Conservation (phyloP, 129 eudicot genomes). For the Flaveria trinervia region DNA sequence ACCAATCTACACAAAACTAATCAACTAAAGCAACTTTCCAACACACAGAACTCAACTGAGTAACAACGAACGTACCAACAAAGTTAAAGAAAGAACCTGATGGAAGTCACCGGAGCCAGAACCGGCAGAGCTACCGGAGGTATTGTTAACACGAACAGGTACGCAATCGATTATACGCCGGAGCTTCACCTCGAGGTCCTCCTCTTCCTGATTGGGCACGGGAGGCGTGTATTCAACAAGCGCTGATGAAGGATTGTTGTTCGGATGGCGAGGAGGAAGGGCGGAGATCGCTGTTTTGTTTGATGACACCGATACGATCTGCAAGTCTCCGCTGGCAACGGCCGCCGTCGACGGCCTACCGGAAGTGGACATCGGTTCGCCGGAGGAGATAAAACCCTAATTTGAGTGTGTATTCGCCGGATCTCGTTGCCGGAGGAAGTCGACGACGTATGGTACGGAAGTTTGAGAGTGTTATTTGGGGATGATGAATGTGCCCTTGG, state of each 20-base stretch:
- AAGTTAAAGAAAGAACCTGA: conserved; percentile 76
- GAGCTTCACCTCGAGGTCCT: conserved; percentile 85
- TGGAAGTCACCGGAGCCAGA: conserved; percentile 99
- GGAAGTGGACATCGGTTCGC: conserved; percentile 39
- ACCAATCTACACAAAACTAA: neutral
- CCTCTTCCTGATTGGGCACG: conserved; percentile 63
- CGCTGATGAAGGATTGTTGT: conserved; percentile 54
- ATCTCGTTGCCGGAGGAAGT: conserved; percentile 5
- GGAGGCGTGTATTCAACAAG: conserved; percentile 80
- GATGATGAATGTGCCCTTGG: conserved; percentile 14
- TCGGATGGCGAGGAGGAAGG: conserved; percentile 68
- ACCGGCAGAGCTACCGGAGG: conserved; percentile 99
- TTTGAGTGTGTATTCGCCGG: conserved; percentile 20
- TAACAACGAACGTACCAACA: conserved; percentile 37
- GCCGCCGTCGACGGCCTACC: conserved; percentile 40
- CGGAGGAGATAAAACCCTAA: conserved; percentile 16
- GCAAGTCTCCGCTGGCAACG: conserved; percentile 49
- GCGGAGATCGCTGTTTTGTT: conserved; percentile 39
- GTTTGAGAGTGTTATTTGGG: neutral
- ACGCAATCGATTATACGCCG: conserved; percentile 82
- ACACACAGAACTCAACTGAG: neutral
- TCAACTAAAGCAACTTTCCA: neutral
- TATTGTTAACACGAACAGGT: conserved; percentile 94
- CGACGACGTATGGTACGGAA: neutral
- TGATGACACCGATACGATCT: conserved; percentile 60